phyloP scores from a whole-genome alignment of 768 basidiomycete species.

The Cystofilobasidium capitatum region DNA sequence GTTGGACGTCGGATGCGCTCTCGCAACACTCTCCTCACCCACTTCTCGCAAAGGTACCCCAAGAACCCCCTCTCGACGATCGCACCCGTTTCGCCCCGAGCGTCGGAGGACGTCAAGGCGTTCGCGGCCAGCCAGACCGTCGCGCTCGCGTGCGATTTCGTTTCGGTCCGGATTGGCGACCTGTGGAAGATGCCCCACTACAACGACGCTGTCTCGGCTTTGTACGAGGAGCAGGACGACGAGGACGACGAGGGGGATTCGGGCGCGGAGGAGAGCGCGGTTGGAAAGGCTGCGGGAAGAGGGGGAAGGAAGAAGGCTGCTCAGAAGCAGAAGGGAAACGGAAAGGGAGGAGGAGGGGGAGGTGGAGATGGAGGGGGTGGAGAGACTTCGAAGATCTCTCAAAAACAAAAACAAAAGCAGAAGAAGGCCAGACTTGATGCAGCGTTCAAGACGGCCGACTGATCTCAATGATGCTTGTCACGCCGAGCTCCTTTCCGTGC shows the following conservation, averaged over 20 bases:
- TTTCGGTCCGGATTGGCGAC: constrained; percentile 58
- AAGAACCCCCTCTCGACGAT: constrained; percentile 42
- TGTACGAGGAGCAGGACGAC: not conserved
- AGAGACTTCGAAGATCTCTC: too few relatives aligned
- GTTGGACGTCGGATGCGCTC: constrained; percentile 72
- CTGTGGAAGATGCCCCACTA: constrained; percentile 83
- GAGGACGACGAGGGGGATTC: not conserved
- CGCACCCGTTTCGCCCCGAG: constrained; percentile 27
- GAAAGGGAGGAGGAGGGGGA: too few relatives aligned
- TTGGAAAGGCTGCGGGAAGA: too few relatives aligned
- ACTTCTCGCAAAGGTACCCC: constrained; percentile 90
- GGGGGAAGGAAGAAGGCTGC: not conserved
- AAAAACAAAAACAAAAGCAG: too few relatives aligned
- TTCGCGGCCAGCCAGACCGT: constrained; percentile 42
- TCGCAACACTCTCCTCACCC: constrained; percentile 74
- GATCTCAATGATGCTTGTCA: too few relatives aligned
- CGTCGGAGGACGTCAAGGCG: constrained; percentile 27
- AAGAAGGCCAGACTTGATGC: too few relatives aligned
- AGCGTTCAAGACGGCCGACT: too few relatives aligned
- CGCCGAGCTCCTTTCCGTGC: too few relatives aligned
- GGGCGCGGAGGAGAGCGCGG: not conserved
- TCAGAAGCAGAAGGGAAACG: not conserved
- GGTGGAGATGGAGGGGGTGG: too few relatives aligned
- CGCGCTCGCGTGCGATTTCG: constrained; percentile 72
- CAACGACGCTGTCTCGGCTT: constrained; percentile 49